These are phyloP conservation scores for Fusarium sp. DNA, from an alignment of 2,329 filamentous ascomycete genomes.

Conservation along the genomic window DNA sequence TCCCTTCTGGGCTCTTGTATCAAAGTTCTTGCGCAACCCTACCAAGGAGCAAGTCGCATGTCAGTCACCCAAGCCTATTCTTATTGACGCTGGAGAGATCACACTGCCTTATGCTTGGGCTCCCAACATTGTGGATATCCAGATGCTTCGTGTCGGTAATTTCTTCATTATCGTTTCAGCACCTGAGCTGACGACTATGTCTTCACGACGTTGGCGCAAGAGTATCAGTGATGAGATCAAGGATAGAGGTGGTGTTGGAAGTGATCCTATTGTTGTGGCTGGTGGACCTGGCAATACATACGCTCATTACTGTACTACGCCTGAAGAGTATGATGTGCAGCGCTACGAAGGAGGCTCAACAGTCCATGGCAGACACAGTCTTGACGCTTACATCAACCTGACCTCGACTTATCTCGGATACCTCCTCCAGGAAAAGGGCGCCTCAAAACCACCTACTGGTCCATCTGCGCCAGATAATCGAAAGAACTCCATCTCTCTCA, in stretches of 20 bases:
- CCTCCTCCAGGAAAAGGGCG: neutral
- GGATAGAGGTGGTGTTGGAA: neutral
- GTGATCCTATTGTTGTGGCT: neutral
- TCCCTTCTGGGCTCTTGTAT: constrained; percentile 1
- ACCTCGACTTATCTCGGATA: neutral
- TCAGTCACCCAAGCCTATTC: neutral
- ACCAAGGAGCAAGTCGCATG: neutral
- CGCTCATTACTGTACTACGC: constrained; percentile 1
- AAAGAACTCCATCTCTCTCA: neutral
- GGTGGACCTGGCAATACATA: constrained; percentile 3
- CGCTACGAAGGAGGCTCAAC: constrained; percentile 6
- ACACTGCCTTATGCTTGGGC: neutral
- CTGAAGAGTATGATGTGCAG: constrained; percentile 9
- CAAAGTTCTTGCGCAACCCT: neutral
- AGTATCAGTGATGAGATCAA: neutral
- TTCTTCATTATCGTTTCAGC: constrained; percentile 9
- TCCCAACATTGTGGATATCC: constrained; percentile 2
- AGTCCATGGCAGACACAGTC: neutral
- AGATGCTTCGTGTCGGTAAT: constrained; percentile 2
- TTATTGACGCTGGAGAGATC: constrained; percentile 4
- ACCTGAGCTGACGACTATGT: neutral
- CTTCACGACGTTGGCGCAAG: constrained; percentile 2
- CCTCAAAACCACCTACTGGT: neutral
- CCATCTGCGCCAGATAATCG: neutral
- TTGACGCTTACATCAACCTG: constrained; percentile 2